These are phyloP conservation scores for Penicillium sp. DNA, from an alignment of 2,329 filamentous ascomycete genomes.

Conservation along the genomic window DNA sequence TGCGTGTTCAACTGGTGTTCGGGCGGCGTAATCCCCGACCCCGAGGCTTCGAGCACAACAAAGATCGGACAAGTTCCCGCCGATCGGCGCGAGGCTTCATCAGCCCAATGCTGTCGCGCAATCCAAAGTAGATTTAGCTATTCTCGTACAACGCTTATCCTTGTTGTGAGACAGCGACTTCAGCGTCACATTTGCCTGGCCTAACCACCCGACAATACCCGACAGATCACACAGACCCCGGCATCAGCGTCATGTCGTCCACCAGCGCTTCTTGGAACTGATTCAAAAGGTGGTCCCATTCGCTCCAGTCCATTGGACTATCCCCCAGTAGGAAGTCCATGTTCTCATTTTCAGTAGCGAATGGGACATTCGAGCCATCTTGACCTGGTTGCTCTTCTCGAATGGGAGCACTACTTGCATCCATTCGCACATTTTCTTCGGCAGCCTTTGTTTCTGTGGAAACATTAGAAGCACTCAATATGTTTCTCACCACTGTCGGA, in stretches of 20 bases:
- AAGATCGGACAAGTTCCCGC: conserved; percentile 13
- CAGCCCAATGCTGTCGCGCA: not conserved
- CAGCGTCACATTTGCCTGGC: too few species aligned
- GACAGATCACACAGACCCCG: conserved; percentile 7
- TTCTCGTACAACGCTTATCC: conserved; percentile 1
- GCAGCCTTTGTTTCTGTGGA: not conserved
- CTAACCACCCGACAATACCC: not conserved
- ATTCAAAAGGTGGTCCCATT: conserved; percentile 37
- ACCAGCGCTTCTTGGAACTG: conserved; percentile 30
- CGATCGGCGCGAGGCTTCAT: conserved; percentile 13
- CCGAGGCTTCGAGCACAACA: conserved; percentile 10
- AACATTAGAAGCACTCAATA: conserved; percentile 15
- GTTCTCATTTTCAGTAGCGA: conserved; percentile 3
- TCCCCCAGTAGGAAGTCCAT: conserved; percentile 21
- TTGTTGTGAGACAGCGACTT: conserved; percentile 1
- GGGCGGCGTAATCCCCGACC: conserved; percentile 17
- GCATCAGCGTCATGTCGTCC: conserved; percentile 23
- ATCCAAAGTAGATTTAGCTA: not conserved
- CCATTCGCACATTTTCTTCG: not conserved
- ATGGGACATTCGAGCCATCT: not conserved
- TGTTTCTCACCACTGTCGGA: conserved; percentile 25
- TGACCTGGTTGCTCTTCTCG: conserved; percentile 10
- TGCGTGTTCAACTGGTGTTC: conserved; percentile 10
- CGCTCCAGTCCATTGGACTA: conserved; percentile 33
- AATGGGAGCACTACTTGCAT: not conserved